Base-by-base conservation (phyloP, 495 filamentous ascomycete species). In the Aspergillus ostianus region DNA sequence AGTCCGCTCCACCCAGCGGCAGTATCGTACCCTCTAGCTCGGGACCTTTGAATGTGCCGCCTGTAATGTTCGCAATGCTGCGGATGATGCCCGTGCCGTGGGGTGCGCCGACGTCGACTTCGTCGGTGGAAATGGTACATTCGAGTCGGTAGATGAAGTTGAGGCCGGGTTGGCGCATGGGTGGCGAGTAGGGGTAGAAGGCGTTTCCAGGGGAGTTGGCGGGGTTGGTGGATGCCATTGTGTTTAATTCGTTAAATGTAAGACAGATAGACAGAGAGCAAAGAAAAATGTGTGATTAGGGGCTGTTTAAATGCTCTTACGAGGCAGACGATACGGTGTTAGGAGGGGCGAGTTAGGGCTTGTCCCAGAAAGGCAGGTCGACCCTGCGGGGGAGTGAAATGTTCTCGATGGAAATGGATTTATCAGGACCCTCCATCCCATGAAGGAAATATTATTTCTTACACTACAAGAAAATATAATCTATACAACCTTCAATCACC, bases 1-100 rank as follows among this genome's bases (percentile, higher is more conserved):
- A 73, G 56, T 73, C 68, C 18, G 69, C 70, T 9, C 68, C 68
- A 20, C 70, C 65, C 4, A 70, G 57, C n/a, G 65, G 67, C 2
- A 73, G 49, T 9, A 73, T 55, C 1, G 59, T 52, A 0, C 67
- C 70, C 41, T 66, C 57, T 12, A 73, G 67, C 18, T 60, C 61
- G 5, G 66, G 67, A 0, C 71, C 69, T 48, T 67, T 70, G 44
- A 73, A 46, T 13, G 62, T 73, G 17, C 69, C 69, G 10, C 67
- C 60, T 8, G 59, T 49, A 10, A 73, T 66, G 29, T 70, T 71
- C 8, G 69, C 69, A 45, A 73, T 62, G 23, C 65, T 73, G n/a
- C 70, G 67, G 13, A 68, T 62, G 0, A 67, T 54, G 2, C 64
- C 67, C 3, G 65, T 53, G 23, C 63, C 59, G 49, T 71, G 62